Evolutionary conservation across 305 asterid genomes (phyloP), one percentile per base, ranked within the genome.

Genomic region (Fraxinus angustifolia): DNA sequence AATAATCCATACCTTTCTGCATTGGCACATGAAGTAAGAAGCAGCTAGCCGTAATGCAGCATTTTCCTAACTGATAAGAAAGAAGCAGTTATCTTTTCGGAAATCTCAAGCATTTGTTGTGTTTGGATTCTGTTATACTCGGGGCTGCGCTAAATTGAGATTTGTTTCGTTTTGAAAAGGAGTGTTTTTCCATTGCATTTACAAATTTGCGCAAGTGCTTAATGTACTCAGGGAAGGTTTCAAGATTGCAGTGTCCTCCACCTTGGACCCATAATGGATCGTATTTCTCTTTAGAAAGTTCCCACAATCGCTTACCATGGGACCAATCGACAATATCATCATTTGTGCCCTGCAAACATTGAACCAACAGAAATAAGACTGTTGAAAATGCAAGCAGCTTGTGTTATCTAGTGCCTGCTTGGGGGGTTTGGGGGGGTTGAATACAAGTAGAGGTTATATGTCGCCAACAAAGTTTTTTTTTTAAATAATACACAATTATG

Each of bases 241-340:
- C 99, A 14, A 96, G 91, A 86, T 96, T 96, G 88, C 99, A 96
- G 72, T 96, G 99, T 17, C 99, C 98, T 40, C 98, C 98, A 3
- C 98, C 98, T 87, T 91, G 85, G 60, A 96, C 90, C 99, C 99
- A 96, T 79, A 96, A 78, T 0, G 99, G 99, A 45, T 96, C 98
- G 33, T 96, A 96, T 84, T 94, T 94, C 85, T 96, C 99, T 83
- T 86, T 86, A 6, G 99, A 86, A 23, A 96, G 97, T 89, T 96
- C 98, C 98, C 98, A 96, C n/a, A 94, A 83, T 79, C 99, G 90
- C 89, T 96, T 96, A 8, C 99, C 99, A 21, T 96, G 99, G 73
- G 98, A 94, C 80, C 84, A 92, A 84, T 93, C 98, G 1, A 96
- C 98, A 81, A 96, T 89, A 5, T 96, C 98, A 79, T 96, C 99